Evolutionary conservation across 495 filamentous ascomycete genomes (phyloP).

Genomic region (Penicillium crystallinum): DNA sequence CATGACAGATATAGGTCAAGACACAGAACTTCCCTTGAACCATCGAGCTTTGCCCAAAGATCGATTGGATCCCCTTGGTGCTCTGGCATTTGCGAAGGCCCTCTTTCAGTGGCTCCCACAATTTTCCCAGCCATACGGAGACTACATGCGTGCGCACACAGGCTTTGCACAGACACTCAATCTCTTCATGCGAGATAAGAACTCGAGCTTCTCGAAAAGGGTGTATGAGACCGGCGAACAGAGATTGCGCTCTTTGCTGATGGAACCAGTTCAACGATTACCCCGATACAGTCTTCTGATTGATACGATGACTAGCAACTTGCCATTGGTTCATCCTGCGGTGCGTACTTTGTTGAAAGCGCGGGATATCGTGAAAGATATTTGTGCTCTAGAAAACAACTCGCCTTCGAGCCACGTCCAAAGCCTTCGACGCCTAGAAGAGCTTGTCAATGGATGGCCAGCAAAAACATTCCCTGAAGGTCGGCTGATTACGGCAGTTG

Average conservation of each 20-base stretch:
- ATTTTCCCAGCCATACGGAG: slow-evolving; percentile 81
- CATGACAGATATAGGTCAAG: slow-evolving; percentile 56
- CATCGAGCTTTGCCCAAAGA: slow-evolving; percentile 37
- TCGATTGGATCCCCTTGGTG: slow-evolving; percentile 65
- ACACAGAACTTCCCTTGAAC: slow-evolving; percentile 44
- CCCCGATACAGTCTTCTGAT: slow-evolving; percentile 94
- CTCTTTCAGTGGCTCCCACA: slow-evolving; percentile 86
- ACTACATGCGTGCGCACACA: slow-evolving; percentile 82
- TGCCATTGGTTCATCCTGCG: slow-evolving; percentile 80
- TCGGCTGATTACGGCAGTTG: slow-evolving; percentile 77
- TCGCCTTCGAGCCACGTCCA: slow-evolving; percentile 59
- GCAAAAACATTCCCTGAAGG: slow-evolving; percentile 63
- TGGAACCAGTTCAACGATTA: slow-evolving; percentile 92
- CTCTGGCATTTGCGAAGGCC: slow-evolving; percentile 65
- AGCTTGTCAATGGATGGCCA: slow-evolving; percentile 79
- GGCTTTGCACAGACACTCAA: slow-evolving; percentile 77
- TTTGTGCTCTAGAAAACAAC: slow-evolving; percentile 79
- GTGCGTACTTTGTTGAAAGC: slow-evolving; percentile 75
- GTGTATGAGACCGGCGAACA: slow-evolving; percentile 88
- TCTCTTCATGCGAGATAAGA: slow-evolving; percentile 61
- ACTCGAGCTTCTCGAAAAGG: slow-evolving; percentile 72
- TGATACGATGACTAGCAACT: slow-evolving; percentile 81
- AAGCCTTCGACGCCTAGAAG: slow-evolving; percentile 64
- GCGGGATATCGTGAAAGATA: slow-evolving; percentile 85
- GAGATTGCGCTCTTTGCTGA: slow-evolving; percentile 80